phyloP scores from a whole-genome alignment of 176 grass and related monocot species.

The Rhynchospora pubera region DNA sequence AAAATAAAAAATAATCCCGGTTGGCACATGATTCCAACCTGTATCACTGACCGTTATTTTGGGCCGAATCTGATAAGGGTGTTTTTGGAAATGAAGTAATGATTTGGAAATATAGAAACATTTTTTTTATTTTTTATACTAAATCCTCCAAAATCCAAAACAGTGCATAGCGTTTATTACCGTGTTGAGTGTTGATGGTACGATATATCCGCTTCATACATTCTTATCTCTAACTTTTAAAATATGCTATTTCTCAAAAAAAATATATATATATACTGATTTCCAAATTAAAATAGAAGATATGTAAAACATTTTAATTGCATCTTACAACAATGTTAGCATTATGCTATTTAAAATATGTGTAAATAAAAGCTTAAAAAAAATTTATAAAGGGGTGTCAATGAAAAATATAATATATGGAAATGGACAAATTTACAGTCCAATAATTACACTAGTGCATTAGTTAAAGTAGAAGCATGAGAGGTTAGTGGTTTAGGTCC shows the following conservation, averaged over 20 bases:
- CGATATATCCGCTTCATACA: too few relatives aligned
- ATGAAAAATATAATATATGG: neutral
- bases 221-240: too few relatives aligned
- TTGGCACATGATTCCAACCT: constrained; percentile 25
- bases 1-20: constrained; percentile 17
- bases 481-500: neutral
- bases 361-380: neutral
- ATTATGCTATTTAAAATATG: neutral
- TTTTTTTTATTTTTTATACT: neutral
- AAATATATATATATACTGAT: too few relatives aligned
- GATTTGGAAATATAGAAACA: neutral
- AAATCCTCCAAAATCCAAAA: neutral
- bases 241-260: too few relatives aligned
- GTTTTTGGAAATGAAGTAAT: neutral
- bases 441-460: neutral
- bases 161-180: neutral
- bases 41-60: constrained; percentile 34
- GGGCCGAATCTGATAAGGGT: neutral
- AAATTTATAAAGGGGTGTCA: neutral
- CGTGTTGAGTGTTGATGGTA: neutral
- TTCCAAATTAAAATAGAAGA: too few relatives aligned
- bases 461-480: neutral
- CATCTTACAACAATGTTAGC: neutral
- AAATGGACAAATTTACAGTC: neutral
- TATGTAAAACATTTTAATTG: neutral